Base-by-base conservation (phyloP, 2,329 filamentous ascomycete genomes). In the Parafenestella ontariensis region DNA sequence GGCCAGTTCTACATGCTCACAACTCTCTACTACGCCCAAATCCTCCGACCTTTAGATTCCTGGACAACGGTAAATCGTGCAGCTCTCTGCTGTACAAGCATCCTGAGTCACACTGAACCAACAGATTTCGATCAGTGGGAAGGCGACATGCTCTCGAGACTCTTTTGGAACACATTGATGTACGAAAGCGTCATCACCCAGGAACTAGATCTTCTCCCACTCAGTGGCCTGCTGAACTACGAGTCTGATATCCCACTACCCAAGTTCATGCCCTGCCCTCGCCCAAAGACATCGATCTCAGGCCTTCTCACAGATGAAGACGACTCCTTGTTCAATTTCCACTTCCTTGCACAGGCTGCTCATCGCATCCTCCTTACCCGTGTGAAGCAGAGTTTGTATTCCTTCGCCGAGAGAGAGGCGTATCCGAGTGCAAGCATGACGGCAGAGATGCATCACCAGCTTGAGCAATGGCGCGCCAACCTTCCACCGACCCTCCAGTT, bases 141-240 rank as follows among this genome's bases (percentile, higher is more conserved):
- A 54, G 79, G 80, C 5, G 82, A 85, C 64, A 84, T 85, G 81
- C 79, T 84, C 54, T 82, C 81, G 2, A 75, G 82, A 17, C 74
- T 84, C 1, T 85, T 83, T 58, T 85, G 82, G 82, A 83, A 80
- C 52, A 81, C 80, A 15, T 72, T 83, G 40, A 83, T 84, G 81
- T 82, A 83, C 58, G 82, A 85, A 60, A 82, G 81, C 1, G 82
- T 85, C 47, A 78, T 84, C 11, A 81, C 81, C 0, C 82, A 85
- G 65, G 82, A 85, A 55, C 71, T 84, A 10, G 65, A 68, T 23
- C 78, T 82, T 55, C 74, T 85, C 8, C 82, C 82, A 3, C 72
- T 80, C 15, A 83, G 81, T 45, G 79, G 81, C 5, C 73, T 85
- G 33, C 75, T 79, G 15, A 77, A 79, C 13, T 81, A 81, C 17